Evolutionary conservation across 75 land plant genomes (phyloP), one percentile per base, ranked within the genome.

Genomic region (Ceratopteris richardii): DNA sequence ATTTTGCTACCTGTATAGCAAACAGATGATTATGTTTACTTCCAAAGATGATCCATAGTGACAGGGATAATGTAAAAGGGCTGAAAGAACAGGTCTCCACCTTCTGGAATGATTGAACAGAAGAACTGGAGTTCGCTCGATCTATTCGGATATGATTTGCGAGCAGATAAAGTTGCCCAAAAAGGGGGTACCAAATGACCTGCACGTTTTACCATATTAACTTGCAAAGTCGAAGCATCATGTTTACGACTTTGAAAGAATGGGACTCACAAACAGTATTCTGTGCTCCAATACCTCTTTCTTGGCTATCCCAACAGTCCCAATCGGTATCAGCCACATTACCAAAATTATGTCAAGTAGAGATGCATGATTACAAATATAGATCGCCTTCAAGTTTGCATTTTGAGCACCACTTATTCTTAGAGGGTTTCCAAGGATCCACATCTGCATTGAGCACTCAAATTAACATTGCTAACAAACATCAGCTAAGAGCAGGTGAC

Each of bases 291-390:
- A 2, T 44, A 64, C 75, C 76, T 69, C 72, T 31, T 71, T 77
- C 52, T 77, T 77, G 43, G 80, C 82, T 51, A 80, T 71, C 51
- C 78, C 82, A 41, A 80, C 78, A 39, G 75, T 75, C 3, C 78
- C 78, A 2, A 33, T 70, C 13, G 78, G 82, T 40, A 68, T 71
- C 56, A 80, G 54, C 71, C 78, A 75, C 82, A 80, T 80, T 13
- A 71, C 28, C 10, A 80, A 77, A 54, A 80, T 75, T 21, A 75
- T 64, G 56, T 80, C 82, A 0, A 80, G 13, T 18, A 78, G 78
- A 28, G 82, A 80, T 19, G 82, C 82, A 57, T 80, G 82, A 61
- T 80, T 80, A 18, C 82, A 51, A 11, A 80, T 67, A 29, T 80
- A 80, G 19, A 80, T 80, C 1, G 72, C 82, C 61, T 46, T 80